Evolutionary conservation across 495 filamentous ascomycete species (phyloP).

Genomic region (Talaromyces wortmannii): DNA sequence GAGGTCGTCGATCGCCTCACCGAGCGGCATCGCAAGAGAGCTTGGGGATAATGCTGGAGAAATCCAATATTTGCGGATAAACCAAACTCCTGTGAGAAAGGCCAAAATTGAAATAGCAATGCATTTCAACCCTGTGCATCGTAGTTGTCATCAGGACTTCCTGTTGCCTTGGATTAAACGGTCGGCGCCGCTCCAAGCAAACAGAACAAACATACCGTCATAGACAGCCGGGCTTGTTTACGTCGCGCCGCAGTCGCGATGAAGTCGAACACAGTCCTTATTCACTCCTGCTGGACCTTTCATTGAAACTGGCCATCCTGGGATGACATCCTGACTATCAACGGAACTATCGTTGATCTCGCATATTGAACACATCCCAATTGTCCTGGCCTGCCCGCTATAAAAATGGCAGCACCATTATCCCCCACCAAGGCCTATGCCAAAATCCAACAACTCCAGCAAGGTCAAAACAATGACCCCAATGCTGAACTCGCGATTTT

Average conservation of each 20-base stretch:
- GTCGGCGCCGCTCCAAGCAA: not conserved
- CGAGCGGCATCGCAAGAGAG: conserved; percentile 11
- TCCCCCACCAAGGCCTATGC: conserved; percentile 22
- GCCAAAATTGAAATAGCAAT: too few species aligned
- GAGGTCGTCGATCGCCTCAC: conserved; percentile 23
- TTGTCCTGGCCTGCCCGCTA: not conserved
- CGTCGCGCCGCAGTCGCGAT: not conserved
- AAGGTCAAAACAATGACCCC: conserved; percentile 41
- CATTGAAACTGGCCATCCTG: not conserved
- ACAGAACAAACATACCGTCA: conserved; percentile 1
- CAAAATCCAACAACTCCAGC: conserved; percentile 20
- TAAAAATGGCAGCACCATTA: conserved; percentile 14
- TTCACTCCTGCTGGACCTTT: too few species aligned
- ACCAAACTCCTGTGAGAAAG: too few species aligned
- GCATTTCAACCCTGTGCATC: too few species aligned
- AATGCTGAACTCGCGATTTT: conserved; percentile 58
- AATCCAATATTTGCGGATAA: too few species aligned
- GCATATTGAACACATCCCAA: not conserved
- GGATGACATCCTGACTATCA: not conserved
- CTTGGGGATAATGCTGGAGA: too few species aligned
- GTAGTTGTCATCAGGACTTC: not conserved
- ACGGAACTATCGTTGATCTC: not conserved
- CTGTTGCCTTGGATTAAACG: not conserved
- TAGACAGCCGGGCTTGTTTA: conserved; percentile 3
- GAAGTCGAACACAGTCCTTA: too few species aligned